phyloP scores from a whole-genome alignment of 169 alveolate species.

The Pseudocohnilembus persalinus region DNA sequence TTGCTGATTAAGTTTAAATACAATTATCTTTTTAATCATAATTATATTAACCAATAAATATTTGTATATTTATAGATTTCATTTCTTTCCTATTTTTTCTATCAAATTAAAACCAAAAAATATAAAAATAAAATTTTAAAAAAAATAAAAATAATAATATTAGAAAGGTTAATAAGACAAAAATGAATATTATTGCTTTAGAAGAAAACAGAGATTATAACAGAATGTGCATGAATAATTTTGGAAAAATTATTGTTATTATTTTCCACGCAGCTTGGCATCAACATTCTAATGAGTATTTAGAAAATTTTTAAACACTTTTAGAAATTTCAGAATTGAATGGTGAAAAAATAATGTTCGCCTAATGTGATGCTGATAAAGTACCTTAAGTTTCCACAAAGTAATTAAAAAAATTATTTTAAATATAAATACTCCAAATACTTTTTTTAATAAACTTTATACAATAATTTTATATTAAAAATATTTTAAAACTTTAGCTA shows the following conservation, averaged over 20 bases:
- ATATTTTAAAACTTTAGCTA: neutral
- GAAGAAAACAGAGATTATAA: neutral
- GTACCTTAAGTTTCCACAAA: slow-evolving; percentile 28
- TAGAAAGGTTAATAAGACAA: no score
- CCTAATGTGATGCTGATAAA: slow-evolving; percentile 46
- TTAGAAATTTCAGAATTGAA: neutral
- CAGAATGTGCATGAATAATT: neutral
- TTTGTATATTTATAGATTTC: no score
- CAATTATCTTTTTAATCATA: no score
- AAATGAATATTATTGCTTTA: no score
- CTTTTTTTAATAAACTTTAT: slow-evolving; percentile 7
- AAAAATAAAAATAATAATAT: no score
- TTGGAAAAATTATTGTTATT: slow-evolving; percentile 11
- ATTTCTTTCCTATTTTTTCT: no score
- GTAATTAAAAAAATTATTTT: neutral
- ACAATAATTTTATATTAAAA: neutral
- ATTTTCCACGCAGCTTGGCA: slow-evolving; percentile 15
- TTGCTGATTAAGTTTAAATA: no score
- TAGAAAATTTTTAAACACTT: neutral
- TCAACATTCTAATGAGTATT: slow-evolving; percentile 14
- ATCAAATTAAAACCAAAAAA: no score
- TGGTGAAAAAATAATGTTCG: slow-evolving; percentile 1
- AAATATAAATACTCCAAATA: no score
- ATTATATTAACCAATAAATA: no score
- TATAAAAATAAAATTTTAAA: no score